A percentile compares a stretch with the other conserved stretches of the same genome.
phyloP scores from a whole-genome alignment of 169 alveolate genomes.

The Plasmodium adleri region DNA sequence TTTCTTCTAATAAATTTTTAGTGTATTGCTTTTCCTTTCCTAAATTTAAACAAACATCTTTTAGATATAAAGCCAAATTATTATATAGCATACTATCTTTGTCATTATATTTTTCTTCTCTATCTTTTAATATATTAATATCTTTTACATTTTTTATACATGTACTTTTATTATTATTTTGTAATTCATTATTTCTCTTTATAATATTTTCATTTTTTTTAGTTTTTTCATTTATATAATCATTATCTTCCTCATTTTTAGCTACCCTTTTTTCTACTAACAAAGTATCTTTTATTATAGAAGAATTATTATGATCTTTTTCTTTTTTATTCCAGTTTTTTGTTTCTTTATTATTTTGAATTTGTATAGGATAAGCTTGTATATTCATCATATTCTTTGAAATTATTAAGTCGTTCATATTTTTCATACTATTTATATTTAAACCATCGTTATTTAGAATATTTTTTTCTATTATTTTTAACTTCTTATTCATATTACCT shows the following conservation, averaged over 20 bases:
- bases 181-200: background rate
- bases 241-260: background rate
- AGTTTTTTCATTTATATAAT: background rate
- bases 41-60: constrained; percentile 29
- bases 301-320: background rate
- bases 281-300: background rate
- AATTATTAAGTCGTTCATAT: background rate
- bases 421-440: background rate
- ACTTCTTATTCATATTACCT: background rate
- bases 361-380: constrained; percentile 29
- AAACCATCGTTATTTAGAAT: background rate
- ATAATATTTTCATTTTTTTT: background rate
- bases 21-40: constrained; percentile 61
- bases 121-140: background rate
- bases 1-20: constrained; percentile 22
- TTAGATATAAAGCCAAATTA: constrained; percentile 24
- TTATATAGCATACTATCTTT: constrained; percentile 9
- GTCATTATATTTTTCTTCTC: constrained; percentile 10
- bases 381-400: constrained; percentile 12
- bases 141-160: constrained; percentile 2
- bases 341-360: background rate
- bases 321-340: background rate
- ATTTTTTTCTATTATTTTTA: background rate
- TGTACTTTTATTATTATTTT: background rate
- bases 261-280: background rate